Evolutionary conservation across 1,284 basidiomycete species (phyloP).

Genomic region (Amylostereum areolatum): DNA sequence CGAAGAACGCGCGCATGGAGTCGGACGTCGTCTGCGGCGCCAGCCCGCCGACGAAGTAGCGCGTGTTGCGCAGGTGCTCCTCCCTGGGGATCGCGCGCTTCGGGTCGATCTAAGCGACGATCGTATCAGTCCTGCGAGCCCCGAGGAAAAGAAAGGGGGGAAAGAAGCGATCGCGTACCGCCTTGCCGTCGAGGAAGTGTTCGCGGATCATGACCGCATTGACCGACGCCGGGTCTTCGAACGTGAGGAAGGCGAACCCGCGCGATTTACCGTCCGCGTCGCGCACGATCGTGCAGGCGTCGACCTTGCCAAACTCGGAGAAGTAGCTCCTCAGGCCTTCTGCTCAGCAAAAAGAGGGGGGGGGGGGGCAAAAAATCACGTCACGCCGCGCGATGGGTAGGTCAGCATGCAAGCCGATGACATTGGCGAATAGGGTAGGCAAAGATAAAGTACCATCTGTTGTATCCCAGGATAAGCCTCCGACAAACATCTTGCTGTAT

Average conservation of each 20-base stretch:
- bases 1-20: conserved; percentile 76
- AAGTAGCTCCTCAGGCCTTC: conserved; percentile 71
- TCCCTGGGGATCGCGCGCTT: conserved; percentile 91
- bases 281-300: conserved; percentile 93
- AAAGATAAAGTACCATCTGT: conserved; percentile 76
- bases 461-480: conserved; percentile 97
- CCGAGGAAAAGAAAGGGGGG: background rate
- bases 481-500: conserved; percentile 96
- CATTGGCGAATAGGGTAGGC: conserved; percentile 14
- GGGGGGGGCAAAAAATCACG: conserved; percentile 1
- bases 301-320: conserved; percentile 75
- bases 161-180: conserved; percentile 36
- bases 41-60: conserved; percentile 88
- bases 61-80: conserved; percentile 76
- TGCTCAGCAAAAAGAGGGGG: conserved; percentile 27
- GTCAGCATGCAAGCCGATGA: conserved; percentile 22
- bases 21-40: conserved; percentile 76
- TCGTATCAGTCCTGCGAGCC: no score
- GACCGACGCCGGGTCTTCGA: conserved; percentile 78
- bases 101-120: conserved; percentile 78
- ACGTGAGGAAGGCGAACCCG: conserved; percentile 94
- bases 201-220: conserved; percentile 79
- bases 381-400: conserved; percentile 5
- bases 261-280: conserved; percentile 86
- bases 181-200: conserved; percentile 89